phyloP scores from a whole-genome alignment of 768 basidiomycete species.

The Boletus sp. region DNA sequence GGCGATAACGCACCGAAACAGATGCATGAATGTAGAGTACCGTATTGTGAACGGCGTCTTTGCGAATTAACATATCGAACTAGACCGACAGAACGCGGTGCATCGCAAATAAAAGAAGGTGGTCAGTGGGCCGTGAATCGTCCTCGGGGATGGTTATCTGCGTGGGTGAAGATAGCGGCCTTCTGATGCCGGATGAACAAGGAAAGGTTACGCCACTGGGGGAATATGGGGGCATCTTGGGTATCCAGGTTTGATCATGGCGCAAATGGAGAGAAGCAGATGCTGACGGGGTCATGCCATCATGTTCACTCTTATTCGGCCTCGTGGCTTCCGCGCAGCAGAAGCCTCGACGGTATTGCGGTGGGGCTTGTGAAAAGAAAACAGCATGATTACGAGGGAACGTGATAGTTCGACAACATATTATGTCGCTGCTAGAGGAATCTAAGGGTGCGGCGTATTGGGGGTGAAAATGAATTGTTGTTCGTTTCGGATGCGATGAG shows the following conservation, averaged over 20 bases:
- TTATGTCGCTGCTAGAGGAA: not conserved
- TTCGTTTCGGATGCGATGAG: not conserved
- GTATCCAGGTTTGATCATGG: conserved; percentile 7
- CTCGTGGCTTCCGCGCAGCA: conserved; percentile 15
- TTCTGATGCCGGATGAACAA: not conserved
- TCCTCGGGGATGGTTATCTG: not conserved
- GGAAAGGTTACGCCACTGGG: not conserved
- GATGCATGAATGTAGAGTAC: not conserved
- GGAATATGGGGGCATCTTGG: not conserved
- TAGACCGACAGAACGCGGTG: not conserved
- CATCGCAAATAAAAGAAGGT: not conserved
- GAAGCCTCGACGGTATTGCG: not conserved
- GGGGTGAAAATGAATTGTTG: not conserved
- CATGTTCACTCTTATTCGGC: not conserved
- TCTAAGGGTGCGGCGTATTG: not conserved
- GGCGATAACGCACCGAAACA: not conserved
- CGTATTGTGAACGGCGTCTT: not conserved
- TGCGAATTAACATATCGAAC: not conserved
- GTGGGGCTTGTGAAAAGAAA: not conserved
- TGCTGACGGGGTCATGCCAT: not conserved
- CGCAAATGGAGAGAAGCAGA: not conserved
- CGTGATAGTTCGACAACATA: not conserved
- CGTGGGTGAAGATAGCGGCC: not conserved
- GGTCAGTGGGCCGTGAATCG: not conserved
- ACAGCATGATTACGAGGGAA: not conserved